A percentile compares a stretch with the other conserved stretches of the same genome.
These are phyloP conservation scores for Tetrahymena thermophila DNA, from an alignment of 73 alveolate genomes.

Conservation along the genomic window DNA sequence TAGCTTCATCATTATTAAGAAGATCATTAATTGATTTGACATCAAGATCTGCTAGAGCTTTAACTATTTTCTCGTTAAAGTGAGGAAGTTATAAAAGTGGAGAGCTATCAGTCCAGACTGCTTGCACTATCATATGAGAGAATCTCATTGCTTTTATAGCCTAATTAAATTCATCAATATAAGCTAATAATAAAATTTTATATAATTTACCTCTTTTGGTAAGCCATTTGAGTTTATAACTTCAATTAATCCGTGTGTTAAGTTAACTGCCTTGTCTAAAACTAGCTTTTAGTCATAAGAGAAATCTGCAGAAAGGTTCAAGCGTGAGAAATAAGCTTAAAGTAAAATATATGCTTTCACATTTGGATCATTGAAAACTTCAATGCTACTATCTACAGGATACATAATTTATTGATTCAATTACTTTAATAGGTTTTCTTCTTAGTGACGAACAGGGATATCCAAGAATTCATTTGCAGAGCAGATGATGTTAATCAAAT, in stretches of 20 bases:
- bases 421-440: constrained; percentile 7
- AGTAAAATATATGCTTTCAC: constrained; percentile 25
- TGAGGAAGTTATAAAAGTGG: constrained; percentile 21
- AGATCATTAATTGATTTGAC: constrained; percentile 8
- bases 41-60: not conserved
- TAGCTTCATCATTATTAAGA: constrained; percentile 17
- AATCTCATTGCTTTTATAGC: constrained; percentile 24
- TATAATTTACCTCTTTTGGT: not conserved
- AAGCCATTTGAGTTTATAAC: constrained; percentile 19
- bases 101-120: constrained; percentile 37
- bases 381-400: constrained; percentile 4
- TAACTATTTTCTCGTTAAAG: constrained; percentile 8
- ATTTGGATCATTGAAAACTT: constrained; percentile 28
- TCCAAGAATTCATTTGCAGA: constrained; percentile 34
- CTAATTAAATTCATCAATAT: not conserved
- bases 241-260: constrained; percentile 31
- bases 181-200: too few species aligned
- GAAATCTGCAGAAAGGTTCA: constrained; percentile 20
- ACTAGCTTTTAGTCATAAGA: not conserved
- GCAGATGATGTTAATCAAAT: not conserved
- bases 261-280: constrained; percentile 23
- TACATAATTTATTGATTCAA: constrained; percentile 1
- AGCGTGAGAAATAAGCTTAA: constrained; percentile 22
- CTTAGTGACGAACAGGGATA: constrained; percentile 28
- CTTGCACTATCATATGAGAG: constrained; percentile 30